These are phyloP conservation scores for Chytridium lagenaria DNA, from an alignment of 371 early-diverging fungal genomes.

Conservation along the genomic window DNA sequence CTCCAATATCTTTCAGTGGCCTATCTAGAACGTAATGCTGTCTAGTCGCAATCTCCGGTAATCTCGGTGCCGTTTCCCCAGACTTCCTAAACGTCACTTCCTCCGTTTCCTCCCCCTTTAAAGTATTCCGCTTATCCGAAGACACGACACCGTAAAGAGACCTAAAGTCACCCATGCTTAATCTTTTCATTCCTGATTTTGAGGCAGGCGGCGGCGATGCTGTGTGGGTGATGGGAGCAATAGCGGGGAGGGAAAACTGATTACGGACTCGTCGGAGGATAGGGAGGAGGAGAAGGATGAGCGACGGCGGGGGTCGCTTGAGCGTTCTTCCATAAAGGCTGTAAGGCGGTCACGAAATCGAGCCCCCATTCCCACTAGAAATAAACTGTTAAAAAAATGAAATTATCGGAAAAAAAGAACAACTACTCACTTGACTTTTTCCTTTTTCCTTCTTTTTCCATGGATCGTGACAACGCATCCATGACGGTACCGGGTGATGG, in stretches of 20 bases:
- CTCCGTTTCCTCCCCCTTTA: background rate
- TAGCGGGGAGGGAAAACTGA: background rate
- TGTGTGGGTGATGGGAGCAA: no score
- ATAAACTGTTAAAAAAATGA: no score
- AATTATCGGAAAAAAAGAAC: background rate
- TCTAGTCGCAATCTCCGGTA: background rate
- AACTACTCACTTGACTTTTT: background rate
- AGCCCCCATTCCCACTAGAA: background rate
- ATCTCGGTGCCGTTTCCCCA: background rate
- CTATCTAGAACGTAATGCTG: conserved; percentile 10
- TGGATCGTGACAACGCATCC: no score
- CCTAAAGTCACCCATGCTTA: conserved; percentile 1
- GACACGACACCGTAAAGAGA: background rate
- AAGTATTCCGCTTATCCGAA: no score
- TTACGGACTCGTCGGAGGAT: background rate
- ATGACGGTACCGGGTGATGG: no score
- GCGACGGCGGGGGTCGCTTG: background rate
- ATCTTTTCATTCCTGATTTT: background rate
- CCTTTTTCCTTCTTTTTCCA: no score
- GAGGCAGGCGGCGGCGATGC: background rate
- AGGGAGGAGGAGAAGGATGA: background rate
- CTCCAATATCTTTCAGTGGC: no score
- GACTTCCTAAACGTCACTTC: background rate
- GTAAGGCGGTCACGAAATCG: background rate
- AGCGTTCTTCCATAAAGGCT: background rate